Evolutionary conservation across 2,329 filamentous ascomycete species (phyloP), one percentile per base, ranked within the genome.

Genomic region (Exutisphaerella laricina): DNA sequence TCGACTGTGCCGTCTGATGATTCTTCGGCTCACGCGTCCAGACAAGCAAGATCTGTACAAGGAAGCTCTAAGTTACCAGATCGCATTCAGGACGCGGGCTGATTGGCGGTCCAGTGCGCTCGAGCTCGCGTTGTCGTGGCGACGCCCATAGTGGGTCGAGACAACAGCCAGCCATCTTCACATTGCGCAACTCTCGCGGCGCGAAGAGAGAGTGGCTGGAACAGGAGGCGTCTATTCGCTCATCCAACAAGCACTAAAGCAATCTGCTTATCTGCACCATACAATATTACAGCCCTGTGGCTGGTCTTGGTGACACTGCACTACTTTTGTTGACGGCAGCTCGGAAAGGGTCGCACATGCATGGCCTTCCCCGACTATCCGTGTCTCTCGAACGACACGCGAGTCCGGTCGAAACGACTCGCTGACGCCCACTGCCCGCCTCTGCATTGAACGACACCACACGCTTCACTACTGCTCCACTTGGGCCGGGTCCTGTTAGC

Each of bases 341-440:
- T 29, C 13, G 22, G 25, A n/a, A 16, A 10, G 38, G 38, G 28
- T 32, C 30, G 29, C 17, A 23, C 17, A 13, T 33, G 39, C 39
- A 41, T 41, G 39, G 39, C 29, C 39, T 34, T 41, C 30, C 30
- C n/a, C 22, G 14, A 38, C 35, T 14, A 13, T 23, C 21, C 5
- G 14, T n/a, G 22, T 23, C 34, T 25, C 25, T 21, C 17, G n/a
- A 18, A 12, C n/a, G n/a, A 26, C 23, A 26, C 35, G 14, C 18
- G 10, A 12, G 9, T n/a, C 22, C 35, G 17, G 17, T 38, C n/a
- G 13, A 26, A 14, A n/a, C 35, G 35, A 26, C n/a, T 22, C 16
- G 17, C 4, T 21, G 36, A 30, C 14, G 26, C 17, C 8, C 32
- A 23, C 18, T 17, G 3, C 38, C 38, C 32, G 38, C 38, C 38